phyloP scores from a whole-genome alignment of 2,329 filamentous ascomycete genomes.

The Trichophyton equinum region DNA sequence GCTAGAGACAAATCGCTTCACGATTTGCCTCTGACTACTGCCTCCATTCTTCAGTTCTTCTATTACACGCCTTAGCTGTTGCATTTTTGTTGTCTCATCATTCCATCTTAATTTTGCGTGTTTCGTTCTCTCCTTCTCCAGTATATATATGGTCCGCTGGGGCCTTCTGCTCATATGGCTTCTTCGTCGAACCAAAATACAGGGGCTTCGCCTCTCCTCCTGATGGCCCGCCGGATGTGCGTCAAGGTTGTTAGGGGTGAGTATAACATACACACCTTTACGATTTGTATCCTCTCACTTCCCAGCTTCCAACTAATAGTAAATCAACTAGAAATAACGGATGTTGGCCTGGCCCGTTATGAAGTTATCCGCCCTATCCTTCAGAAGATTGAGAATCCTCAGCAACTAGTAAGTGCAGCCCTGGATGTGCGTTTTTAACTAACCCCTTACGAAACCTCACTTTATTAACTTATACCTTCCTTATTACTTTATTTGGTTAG shows the following conservation, averaged over 20 bases:
- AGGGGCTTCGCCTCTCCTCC: conserved; percentile 25
- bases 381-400: conserved; percentile 55
- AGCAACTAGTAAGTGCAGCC: conserved; percentile 50
- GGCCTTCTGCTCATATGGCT: not conserved
- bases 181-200: conserved; percentile 14
- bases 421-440: not conserved
- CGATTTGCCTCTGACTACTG: not conserved
- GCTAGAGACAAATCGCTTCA: not conserved
- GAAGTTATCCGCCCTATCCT: conserved; percentile 55
- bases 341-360: conserved; percentile 62
- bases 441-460: not conserved
- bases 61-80: not conserved
- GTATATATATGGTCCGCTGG: not conserved
- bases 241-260: conserved; percentile 28
- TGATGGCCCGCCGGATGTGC: conserved; percentile 26
- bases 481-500: conserved; percentile 17
- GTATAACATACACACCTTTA: conserved; percentile 5
- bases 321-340: conserved; percentile 41
- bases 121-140: no score
- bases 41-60: not conserved
- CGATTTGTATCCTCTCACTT: not conserved
- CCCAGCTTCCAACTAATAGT: not conserved
- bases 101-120: not conserved
- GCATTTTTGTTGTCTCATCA: not conserved
- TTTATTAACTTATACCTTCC: not conserved